Evolutionary conservation across 2,329 filamentous ascomycete species (phyloP).

Genomic region (Verticillium dahliae): DNA sequence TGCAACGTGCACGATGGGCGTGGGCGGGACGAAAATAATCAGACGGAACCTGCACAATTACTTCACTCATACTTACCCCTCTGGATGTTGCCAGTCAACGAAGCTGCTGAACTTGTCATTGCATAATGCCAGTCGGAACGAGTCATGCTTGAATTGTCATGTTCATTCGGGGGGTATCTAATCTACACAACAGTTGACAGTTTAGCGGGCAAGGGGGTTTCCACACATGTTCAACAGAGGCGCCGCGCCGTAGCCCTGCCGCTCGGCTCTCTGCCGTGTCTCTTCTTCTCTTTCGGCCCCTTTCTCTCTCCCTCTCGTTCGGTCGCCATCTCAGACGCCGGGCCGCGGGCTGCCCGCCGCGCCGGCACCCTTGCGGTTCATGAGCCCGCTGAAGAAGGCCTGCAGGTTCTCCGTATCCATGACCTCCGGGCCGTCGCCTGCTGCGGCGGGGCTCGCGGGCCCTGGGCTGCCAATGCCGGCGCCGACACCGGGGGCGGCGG

Average conservation of each 20-base stretch:
- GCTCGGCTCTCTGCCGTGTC: neutral
- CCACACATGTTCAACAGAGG: no score
- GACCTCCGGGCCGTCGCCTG: conserved; percentile 28
- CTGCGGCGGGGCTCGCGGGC: conserved; percentile 21
- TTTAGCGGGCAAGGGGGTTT: no score
- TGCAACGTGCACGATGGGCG: no score
- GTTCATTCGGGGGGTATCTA: conserved; percentile 31
- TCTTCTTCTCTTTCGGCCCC: no score
- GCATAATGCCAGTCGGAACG: no score
- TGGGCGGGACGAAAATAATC: no score
- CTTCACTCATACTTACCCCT: no score
- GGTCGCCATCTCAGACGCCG: neutral
- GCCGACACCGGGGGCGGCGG: conserved; percentile 14
- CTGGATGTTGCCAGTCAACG: no score
- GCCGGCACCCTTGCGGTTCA: conserved; percentile 41
- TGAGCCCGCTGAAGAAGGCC: conserved; percentile 53
- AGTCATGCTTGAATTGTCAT: conserved; percentile 4
- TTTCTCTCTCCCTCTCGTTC: no score
- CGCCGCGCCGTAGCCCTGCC: neutral
- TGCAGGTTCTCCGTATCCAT: conserved; percentile 52
- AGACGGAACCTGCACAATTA: no score
- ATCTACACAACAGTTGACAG: conserved; percentile 20
- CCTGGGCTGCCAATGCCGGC: neutral
- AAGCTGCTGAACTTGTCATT: no score
- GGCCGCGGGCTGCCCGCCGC: neutral